phyloP scores from a whole-genome alignment of 805 yeast species.

The Barnettozyma wickerhamii region DNA sequence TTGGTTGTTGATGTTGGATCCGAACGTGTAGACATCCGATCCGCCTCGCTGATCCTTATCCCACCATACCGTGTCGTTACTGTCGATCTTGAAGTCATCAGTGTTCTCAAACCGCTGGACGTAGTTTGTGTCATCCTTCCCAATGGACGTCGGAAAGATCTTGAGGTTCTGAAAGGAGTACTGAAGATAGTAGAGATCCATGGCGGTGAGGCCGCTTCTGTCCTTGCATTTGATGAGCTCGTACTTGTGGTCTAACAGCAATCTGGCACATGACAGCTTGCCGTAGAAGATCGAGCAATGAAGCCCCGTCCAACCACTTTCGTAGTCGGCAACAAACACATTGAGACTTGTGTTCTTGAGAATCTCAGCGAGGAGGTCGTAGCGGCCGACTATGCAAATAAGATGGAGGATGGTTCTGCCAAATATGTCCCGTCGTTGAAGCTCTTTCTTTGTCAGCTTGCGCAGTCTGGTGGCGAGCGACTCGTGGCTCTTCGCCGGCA shows the following conservation, averaged over 20 bases:
- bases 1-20: conserved; percentile 57
- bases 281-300: conserved; percentile 65
- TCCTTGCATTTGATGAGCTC: conserved; percentile 55
- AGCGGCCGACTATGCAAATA: conserved; percentile 45
- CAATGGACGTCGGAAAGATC: conserved; percentile 40
- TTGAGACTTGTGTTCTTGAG: conserved; percentile 45
- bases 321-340: conserved; percentile 50
- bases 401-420: conserved; percentile 67
- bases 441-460: conserved; percentile 32
- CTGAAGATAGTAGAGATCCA: conserved; percentile 45
- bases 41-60: conserved; percentile 42
- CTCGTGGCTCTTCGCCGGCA: conserved; percentile 1
- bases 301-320: conserved; percentile 78
- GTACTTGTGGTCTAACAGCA: conserved; percentile 31
- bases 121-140: conserved; percentile 21
- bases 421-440: conserved; percentile 56
- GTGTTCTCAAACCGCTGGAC: conserved; percentile 12
- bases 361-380: conserved; percentile 41
- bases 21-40: conserved; percentile 54
- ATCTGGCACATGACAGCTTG: conserved; percentile 49
- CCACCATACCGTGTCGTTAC: conserved; percentile 35
- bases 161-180: conserved; percentile 39
- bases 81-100: conserved; percentile 3
- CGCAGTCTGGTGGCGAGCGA: conserved; percentile 15
- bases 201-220: conserved; percentile 65